A percentile compares a stretch with the other conserved stretches of the same genome.
phyloP scores from a whole-genome alignment of 192 early-diverging fungal species.

The Phlyctochytrium bullatum region DNA sequence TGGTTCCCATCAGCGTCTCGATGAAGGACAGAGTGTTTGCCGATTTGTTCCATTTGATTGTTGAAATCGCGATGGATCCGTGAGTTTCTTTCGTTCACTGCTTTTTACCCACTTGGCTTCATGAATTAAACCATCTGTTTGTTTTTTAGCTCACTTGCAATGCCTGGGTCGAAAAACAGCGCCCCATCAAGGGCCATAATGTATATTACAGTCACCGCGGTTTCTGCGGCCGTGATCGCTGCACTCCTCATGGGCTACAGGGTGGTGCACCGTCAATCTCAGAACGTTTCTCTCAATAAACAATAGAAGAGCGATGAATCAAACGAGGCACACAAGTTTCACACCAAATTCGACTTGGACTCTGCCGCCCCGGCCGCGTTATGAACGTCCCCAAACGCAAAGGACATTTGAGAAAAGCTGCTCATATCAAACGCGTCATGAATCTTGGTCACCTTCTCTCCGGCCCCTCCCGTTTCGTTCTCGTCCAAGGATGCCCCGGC shows the following conservation, averaged over 20 bases:
- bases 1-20: constrained; percentile 87
- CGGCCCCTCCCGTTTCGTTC: too few relatives aligned
- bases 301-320: neutral
- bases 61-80: constrained; percentile 83
- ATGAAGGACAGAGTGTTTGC: constrained; percentile 82
- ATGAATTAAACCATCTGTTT: neutral
- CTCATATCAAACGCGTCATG: neutral
- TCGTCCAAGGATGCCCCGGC: too few relatives aligned
- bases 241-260: constrained; percentile 20
- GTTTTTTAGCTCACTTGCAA: constrained; percentile 14
- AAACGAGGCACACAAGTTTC: too few relatives aligned
- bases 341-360: too few relatives aligned
- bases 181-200: constrained; percentile 13
- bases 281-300: neutral
- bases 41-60: constrained; percentile 83
- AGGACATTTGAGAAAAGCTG: neutral
- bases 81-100: constrained; percentile 21
- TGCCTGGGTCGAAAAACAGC: constrained; percentile 25
- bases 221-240: constrained; percentile 35
- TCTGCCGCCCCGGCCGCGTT: too few relatives aligned
- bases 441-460: neutral
- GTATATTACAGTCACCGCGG: constrained; percentile 27
- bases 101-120: neutral
- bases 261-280: constrained; percentile 8
- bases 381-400: neutral